Evolutionary conservation across 2,329 filamentous ascomycete genomes (phyloP), one percentile per base, ranked within the genome.

Genomic region (Cercospora sesami): DNA sequence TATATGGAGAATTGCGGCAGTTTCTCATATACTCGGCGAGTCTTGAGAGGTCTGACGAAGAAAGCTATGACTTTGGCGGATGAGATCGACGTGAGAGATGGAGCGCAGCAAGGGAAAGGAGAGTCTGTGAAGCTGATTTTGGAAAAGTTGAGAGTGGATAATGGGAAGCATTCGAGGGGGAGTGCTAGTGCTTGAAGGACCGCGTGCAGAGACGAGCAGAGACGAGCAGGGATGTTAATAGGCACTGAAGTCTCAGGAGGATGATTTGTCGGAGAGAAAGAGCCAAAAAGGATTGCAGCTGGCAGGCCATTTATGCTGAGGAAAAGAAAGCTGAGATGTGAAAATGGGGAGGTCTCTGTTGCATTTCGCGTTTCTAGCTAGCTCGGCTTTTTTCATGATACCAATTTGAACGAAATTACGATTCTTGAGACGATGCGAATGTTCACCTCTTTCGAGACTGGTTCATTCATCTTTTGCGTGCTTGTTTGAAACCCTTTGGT

Each of bases 1-100:
- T 96, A 97, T 78, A 96, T 99, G 93, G 90, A 97, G 79, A 65
- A 67, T 71, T 96, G 91, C 0, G 93, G 93, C 42, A 96, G 91
- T 77, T 97, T 99, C 78, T 89, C 90, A 63, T 97, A 98, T 78
- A 94, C 91, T 16, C 85, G 88, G 68, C 83, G 86, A 61, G 91
- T 84, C 42, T 79, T 85, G 65, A 69, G 77, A n/a, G 81, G 82
- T 51, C 65, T 85, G 72, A 78, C 78, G 57, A 77, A 75, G 33
- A 83, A 82, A 74, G 80, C 81, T 4, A 69, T 82, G 63, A 78
- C 75, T 53, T 75, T 83, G 61, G 79, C 86, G 3, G 77, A 78
- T 8, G 79, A 80, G 30, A 73, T 83, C 5, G 83, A 79, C 64
- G 30, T 28, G 18, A 45, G 33, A 18, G 62, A 39, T 36, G 62